These are phyloP conservation scores for Orychophragmus violaceus DNA, from an alignment of 345 rosid species.

Conservation along the genomic window DNA sequence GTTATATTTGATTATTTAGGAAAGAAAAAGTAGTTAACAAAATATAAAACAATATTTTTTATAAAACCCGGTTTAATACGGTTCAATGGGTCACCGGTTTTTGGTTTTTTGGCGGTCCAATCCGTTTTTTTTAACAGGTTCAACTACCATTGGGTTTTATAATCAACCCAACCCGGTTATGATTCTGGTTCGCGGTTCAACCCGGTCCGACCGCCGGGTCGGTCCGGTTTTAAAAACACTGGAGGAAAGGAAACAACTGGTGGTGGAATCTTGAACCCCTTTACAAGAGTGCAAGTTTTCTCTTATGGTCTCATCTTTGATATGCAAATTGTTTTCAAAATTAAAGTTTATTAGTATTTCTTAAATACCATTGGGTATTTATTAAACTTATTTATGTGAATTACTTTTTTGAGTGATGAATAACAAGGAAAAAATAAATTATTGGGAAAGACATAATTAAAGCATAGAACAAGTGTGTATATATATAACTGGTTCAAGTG, in stretches of 20 bases:
- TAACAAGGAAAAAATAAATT: not conserved
- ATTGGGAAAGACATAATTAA: not conserved
- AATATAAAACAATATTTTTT: no score
- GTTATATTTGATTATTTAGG: no score
- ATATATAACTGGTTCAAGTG: slow-evolving; percentile 18
- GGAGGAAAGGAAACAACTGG: slow-evolving; percentile 9
- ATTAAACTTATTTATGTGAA: not conserved
- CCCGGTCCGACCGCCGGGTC: no score
- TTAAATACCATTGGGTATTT: not conserved
- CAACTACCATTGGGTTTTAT: no score
- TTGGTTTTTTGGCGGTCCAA: no score
- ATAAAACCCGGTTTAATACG: no score
- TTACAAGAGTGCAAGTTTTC: slow-evolving; percentile 32
- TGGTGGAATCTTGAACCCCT: slow-evolving; percentile 26
- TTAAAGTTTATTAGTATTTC: not conserved
- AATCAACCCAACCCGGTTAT: no score
- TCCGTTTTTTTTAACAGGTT: no score
- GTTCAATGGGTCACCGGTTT: no score
- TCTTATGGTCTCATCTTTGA: slow-evolving; percentile 26
- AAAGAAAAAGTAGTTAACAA: no score
- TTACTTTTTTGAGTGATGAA: not conserved
- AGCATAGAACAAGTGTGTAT: not conserved
- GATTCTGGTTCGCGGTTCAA: no score
- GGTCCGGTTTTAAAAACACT: no score
- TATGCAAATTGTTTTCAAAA: not conserved